Base-by-base conservation (phyloP, 306 rosid genomes). In the Pyrus betulifolia region DNA sequence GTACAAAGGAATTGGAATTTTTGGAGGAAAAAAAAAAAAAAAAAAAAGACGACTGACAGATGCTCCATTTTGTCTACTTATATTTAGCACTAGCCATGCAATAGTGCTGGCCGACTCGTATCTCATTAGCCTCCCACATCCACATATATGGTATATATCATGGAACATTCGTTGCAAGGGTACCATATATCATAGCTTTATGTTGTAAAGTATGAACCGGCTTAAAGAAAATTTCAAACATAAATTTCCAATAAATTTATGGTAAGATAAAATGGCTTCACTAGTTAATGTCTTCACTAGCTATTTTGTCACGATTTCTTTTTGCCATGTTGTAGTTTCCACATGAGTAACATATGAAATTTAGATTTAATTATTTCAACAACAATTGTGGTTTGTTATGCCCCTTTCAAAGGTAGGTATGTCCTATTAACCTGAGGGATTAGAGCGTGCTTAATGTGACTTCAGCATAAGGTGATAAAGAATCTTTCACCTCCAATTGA, bases 1-100 rank as follows among this genome's bases (percentile, higher is more conserved):
- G 10, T 19, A 4, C 70, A 60, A 60, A 44, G 69, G 58, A 60
- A 60, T 27, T 60, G 69, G 27, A 22, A 68, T 22, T 66, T 7
- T 62, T 63, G 1, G 7, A 27, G 2, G 35, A 6, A 10, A 18
- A 30, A 4, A 30, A 17, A 58, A 35, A 0, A 0, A 42, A 60
- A 4, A 30, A 17, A 58, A 35, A 0, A 42, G 42, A 27, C 55
- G 25, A 73, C 76, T 35, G 76, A 58, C 40, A 38, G 55, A 35
- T 57, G 67, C 76, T 73, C 44, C 58, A 8, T 60, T 5, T 74
- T 74, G 69, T 74, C 77, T 61, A 23, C 42, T 60, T 74, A 11
- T 59, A 25, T 74, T 74, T 60, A 27, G 69, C 25, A 38, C 21
- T 9, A 33, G 46, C 23, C 49, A 66, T 66, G 51, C 49, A 8